These are phyloP conservation scores for Fusarium anthophilum DNA, from an alignment of 2,329 filamentous ascomycete species.

Conservation along the genomic window DNA sequence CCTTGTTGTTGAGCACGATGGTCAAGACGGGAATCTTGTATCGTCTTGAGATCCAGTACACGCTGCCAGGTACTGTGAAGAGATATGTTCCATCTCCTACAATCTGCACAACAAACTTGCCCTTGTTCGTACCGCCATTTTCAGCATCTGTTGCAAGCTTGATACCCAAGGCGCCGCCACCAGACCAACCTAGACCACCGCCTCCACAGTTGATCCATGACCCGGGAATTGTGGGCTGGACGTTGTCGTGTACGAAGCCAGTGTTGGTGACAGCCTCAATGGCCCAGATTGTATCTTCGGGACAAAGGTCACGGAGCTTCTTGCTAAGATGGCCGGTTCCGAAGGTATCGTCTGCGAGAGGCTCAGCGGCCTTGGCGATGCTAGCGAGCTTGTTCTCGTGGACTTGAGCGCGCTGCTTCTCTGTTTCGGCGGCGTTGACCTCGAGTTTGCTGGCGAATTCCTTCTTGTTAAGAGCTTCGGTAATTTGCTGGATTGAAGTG, in stretches of 20 bases:
- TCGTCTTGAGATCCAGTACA: constrained; percentile 64
- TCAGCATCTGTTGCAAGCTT: constrained; percentile 69
- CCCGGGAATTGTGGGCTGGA: constrained; percentile 73
- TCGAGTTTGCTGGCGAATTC: constrained; percentile 53
- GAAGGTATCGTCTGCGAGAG: constrained; percentile 65
- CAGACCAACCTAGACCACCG: constrained; percentile 83
- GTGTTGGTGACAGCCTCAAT: constrained; percentile 83
- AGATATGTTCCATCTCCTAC: constrained; percentile 67
- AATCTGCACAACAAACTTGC: constrained; percentile 63
- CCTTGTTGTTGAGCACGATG: constrained; percentile 66
- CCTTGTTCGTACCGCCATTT: constrained; percentile 54
- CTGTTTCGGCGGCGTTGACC: constrained; percentile 23
- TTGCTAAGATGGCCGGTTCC: constrained; percentile 53
- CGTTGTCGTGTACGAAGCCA: constrained; percentile 72
- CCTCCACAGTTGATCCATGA: constrained; percentile 85
- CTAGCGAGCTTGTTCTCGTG: constrained; percentile 67
- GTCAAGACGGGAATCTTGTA: constrained; percentile 65
- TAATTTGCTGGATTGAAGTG: constrained; percentile 75
- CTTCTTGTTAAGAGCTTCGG: constrained; percentile 64
- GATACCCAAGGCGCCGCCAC: constrained; percentile 78
- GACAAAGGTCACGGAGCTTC: constrained; percentile 46
- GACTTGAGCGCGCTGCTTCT: constrained; percentile 61
- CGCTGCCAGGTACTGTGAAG: constrained; percentile 63
- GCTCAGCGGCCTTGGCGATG: constrained; percentile 66
- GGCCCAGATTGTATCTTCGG: constrained; percentile 72